Evolutionary conservation across 768 basidiomycete genomes (phyloP), one percentile per base, ranked within the genome.

Genomic region (Cystofilobasidium macerans): DNA sequence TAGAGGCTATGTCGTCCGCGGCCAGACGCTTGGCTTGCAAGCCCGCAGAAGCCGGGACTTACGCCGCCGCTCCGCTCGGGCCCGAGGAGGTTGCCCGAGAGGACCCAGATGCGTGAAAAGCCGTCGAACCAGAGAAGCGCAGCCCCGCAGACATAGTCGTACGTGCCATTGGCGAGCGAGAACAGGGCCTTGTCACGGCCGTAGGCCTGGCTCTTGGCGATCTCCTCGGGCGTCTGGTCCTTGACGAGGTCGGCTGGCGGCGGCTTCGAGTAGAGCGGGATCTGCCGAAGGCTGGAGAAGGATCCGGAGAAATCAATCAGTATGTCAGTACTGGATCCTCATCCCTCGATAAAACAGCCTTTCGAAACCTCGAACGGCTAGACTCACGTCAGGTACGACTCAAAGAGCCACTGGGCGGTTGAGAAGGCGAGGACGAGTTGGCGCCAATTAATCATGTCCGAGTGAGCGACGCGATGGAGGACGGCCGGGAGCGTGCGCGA

Each of bases 171-270:
- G 71, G 88, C 73, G 45, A 94, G 76, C 3, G 85, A 83, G 75
- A 87, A 93, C 72, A 82, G 82, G 14, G 91, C 88, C 77, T 95
- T 95, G 81, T 91, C 88, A 59, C 82, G 83, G 24, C 91, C 90
- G 77, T 99, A 99, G 47, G 81, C 78, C 75, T 99, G 94, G 0
- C 90, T 92, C 72, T 95, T 95, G 68, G 84, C 80, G 75, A 93
- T 94, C 18, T 84, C 84, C 2, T 85, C 82, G 13, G 57, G 33
- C 32, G 1, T 20, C 11, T 14, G 57, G 40, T 58, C 57, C 45
- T 47, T 47, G 45, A 47, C n/a, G 22, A 47, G n/a, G 4, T 47
- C 45, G 14, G 45, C 14, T 5, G 45, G 45, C 42, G 80, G 79
- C 0, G 79, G 81, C 72, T 85, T 89, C 11, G 84, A 85, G 74